Evolutionary conservation across 164 flowering plant species (phyloP).

Genomic region (Tetracentron sinense): DNA sequence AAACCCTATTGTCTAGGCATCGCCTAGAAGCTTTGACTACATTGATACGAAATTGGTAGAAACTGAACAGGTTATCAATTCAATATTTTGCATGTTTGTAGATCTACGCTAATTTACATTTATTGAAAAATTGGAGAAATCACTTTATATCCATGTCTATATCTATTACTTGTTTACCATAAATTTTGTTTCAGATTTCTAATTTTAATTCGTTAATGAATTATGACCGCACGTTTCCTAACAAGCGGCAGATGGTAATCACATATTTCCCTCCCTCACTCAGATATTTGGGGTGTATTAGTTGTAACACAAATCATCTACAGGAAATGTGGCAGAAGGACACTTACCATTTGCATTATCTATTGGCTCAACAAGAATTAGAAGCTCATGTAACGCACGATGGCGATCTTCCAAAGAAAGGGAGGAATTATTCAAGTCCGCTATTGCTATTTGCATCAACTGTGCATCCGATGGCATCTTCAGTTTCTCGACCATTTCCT

Average conservation of each 20-base stretch:
- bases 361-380: constrained; percentile 81
- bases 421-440: constrained; percentile 71
- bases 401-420: constrained; percentile 60
- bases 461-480: constrained; percentile 88
- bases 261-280: background rate
- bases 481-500: constrained; percentile 76
- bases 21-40: too few relatives aligned
- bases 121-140: too few relatives aligned
- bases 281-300: background rate
- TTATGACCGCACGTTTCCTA: background rate
- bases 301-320: background rate
- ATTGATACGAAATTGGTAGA: too few relatives aligned
- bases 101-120: too few relatives aligned
- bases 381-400: constrained; percentile 76
- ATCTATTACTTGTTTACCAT: background rate
- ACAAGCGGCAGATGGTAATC: background rate
- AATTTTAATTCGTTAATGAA: background rate
- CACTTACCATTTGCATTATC: constrained; percentile 86
- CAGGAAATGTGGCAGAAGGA: background rate
- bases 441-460: constrained; percentile 77
- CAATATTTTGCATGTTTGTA: too few relatives aligned
- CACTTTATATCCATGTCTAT: background rate
- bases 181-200: background rate
- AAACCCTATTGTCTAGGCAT: too few relatives aligned
- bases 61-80: too few relatives aligned